A percentile compares a stretch with the other conserved stretches of the same genome.
Evolutionary conservation across 1,284 basidiomycete genomes (phyloP).

Genomic region (Ganoderma lucidum): DNA sequence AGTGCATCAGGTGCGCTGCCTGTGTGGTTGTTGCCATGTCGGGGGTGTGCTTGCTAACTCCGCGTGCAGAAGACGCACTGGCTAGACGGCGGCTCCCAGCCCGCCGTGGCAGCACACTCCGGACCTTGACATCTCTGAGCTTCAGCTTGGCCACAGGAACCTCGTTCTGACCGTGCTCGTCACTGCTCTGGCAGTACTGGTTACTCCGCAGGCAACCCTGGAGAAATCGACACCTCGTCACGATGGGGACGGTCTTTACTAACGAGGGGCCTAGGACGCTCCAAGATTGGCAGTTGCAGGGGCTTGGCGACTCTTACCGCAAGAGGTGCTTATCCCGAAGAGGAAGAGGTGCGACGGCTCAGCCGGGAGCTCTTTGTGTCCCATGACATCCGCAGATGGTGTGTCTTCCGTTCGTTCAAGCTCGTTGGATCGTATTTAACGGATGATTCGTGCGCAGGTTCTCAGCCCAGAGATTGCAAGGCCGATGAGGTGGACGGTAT

Average conservation of each 20-base stretch:
- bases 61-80: background rate
- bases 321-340: background rate
- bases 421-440: background rate
- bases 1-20: background rate
- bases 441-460: background rate
- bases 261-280: background rate
- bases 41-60: background rate
- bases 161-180: background rate
- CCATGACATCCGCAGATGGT: background rate
- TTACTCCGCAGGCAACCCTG: background rate
- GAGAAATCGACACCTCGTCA: too few relatives aligned
- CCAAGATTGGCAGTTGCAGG: background rate
- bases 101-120: background rate
- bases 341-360: background rate
- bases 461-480: background rate
- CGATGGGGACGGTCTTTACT: background rate
- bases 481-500: background rate
- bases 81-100: background rate
- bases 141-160: background rate
- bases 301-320: background rate
- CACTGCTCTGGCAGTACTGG: background rate
- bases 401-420: background rate
- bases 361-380: background rate
- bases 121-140: background rate
- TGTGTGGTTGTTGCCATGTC: background rate